These are phyloP conservation scores for Salix purpurea DNA, from an alignment of 345 rosid genomes.

Conservation along the genomic window DNA sequence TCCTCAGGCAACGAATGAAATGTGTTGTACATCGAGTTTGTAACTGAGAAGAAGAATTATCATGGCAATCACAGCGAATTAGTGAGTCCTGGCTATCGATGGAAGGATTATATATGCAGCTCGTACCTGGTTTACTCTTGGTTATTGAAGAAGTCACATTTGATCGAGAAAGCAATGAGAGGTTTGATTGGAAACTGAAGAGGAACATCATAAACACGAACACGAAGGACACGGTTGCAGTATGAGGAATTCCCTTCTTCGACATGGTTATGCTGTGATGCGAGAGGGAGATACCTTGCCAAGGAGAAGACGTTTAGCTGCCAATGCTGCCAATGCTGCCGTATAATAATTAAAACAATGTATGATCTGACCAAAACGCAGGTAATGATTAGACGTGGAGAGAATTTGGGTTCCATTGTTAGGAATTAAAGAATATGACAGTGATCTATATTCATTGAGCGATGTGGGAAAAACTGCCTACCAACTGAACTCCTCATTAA, in stretches of 20 bases:
- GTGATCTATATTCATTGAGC: background rate
- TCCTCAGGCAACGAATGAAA: too few relatives aligned
- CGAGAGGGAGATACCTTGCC: background rate
- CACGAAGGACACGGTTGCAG: background rate
- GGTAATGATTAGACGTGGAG: background rate
- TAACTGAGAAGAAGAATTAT: too few relatives aligned
- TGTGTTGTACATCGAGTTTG: background rate
- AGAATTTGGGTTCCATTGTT: background rate
- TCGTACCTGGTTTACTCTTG: background rate
- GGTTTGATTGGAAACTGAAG: background rate
- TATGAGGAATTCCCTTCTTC: background rate
- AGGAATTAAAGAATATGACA: background rate
- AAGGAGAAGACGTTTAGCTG: background rate
- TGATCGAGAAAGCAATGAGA: conserved; percentile 3
- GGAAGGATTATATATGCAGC: background rate
- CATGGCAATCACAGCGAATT: background rate
- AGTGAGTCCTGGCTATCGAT: background rate
- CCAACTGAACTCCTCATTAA: background rate
- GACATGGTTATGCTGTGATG: background rate
- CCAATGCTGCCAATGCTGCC: background rate
- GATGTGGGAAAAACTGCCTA: background rate
- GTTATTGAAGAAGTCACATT: background rate
- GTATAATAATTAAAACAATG: background rate
- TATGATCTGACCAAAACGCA: background rate
- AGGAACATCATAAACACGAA: background rate